These are phyloP conservation scores for Dryadomyces sulphureus DNA, from an alignment of 2,329 filamentous ascomycete species.

Conservation along the genomic window DNA sequence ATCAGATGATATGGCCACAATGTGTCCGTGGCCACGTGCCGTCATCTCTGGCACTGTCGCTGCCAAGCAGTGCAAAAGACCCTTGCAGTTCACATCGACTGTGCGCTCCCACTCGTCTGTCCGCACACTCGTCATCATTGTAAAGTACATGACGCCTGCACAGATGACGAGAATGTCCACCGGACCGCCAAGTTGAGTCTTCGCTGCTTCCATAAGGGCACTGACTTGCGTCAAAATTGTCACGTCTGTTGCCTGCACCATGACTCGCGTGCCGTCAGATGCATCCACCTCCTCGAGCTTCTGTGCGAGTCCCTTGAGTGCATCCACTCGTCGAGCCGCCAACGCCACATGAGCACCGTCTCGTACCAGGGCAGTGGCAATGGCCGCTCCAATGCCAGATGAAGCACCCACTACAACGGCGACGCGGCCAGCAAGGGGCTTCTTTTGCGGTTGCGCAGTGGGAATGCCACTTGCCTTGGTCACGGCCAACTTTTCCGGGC, in stretches of 20 bases:
- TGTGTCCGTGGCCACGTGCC: slow-evolving; percentile 50
- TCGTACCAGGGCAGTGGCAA: slow-evolving; percentile 50
- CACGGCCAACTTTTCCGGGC: slow-evolving; percentile 1
- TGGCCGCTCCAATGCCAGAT: slow-evolving; percentile 65
- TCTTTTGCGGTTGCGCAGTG: slow-evolving; percentile 25
- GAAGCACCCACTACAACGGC: slow-evolving; percentile 69
- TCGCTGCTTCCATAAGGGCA: slow-evolving; percentile 43
- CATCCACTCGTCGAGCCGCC: slow-evolving; percentile 55
- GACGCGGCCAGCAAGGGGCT: slow-evolving; percentile 49
- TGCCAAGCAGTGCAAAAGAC: slow-evolving; percentile 57
- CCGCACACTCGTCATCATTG: slow-evolving; percentile 67
- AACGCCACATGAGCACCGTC: slow-evolving; percentile 61
- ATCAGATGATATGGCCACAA: slow-evolving; percentile 71
- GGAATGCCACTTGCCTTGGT: neutral
- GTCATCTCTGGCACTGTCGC: slow-evolving; percentile 60
- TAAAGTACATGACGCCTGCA: slow-evolving; percentile 80
- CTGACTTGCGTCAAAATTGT: slow-evolving; percentile 53
- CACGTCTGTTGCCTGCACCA: slow-evolving; percentile 58
- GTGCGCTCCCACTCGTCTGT: slow-evolving; percentile 68
- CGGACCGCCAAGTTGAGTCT: slow-evolving; percentile 45
- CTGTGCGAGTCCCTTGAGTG: slow-evolving; percentile 51
- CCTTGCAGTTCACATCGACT: slow-evolving; percentile 79
- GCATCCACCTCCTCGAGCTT: slow-evolving; percentile 28
- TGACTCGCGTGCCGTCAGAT: slow-evolving; percentile 40
- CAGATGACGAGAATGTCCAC: slow-evolving; percentile 69